phyloP scores from a whole-genome alignment of 225 moss, liverwort and hornwort genomes.

The Pseudoscleropodium purum region DNA sequence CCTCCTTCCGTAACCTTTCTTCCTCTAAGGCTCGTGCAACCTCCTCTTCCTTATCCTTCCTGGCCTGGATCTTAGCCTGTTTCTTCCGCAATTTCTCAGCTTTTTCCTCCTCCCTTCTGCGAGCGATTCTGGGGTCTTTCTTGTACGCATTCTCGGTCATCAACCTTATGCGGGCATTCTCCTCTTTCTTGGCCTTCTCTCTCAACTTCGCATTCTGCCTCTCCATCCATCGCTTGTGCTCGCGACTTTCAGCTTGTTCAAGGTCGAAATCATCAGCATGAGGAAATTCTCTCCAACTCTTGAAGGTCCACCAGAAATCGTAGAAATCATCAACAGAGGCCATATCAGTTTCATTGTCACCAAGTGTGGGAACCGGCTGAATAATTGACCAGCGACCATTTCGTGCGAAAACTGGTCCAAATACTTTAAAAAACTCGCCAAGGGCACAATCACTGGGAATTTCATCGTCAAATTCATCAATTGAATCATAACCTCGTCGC shows the following conservation, averaged over 20 bases:
- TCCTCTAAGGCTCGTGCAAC: constrained; percentile 57
- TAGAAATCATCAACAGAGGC: constrained; percentile 69
- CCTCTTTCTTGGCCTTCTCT: constrained; percentile 95
- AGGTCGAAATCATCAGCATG: constrained; percentile 98
- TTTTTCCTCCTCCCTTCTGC: constrained; percentile 85
- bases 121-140: constrained; percentile 74
- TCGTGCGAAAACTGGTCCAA: constrained; percentile 82
- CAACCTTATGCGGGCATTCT: constrained; percentile 69
- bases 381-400: constrained; percentile 85
- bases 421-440: constrained; percentile 80
- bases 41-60: constrained; percentile 78
- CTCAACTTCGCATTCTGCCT: constrained; percentile 86
- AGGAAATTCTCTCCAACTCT: constrained; percentile 97
- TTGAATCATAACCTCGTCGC: constrained; percentile 80
- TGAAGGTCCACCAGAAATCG: constrained; percentile 93
- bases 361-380: constrained; percentile 86
- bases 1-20: constrained; percentile 59
- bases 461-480: constrained; percentile 98
- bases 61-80: constrained; percentile 67
- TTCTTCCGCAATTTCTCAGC: constrained; percentile 79
- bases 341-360: constrained; percentile 48
- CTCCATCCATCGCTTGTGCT: constrained; percentile 99
- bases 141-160: constrained; percentile 89
- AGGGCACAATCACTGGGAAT: constrained; percentile 70
- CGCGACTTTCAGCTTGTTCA: constrained; percentile 91